phyloP scores from a whole-genome alignment of 2,329 filamentous ascomycete genomes.

The Penicillium glabrum region DNA sequence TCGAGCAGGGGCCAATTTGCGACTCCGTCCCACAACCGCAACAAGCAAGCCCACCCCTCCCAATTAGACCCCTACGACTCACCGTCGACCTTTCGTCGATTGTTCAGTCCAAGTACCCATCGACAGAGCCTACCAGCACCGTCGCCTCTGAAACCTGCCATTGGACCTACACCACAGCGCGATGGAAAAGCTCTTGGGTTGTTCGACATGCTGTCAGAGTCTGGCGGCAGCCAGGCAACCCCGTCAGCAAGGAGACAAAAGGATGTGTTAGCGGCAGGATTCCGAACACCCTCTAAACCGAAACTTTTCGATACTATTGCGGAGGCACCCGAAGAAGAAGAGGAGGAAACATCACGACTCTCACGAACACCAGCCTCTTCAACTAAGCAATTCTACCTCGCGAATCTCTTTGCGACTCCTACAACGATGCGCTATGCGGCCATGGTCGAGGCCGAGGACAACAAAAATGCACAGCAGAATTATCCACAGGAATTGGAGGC shows the following conservation, averaged over 20 bases:
- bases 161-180: conserved; percentile 51
- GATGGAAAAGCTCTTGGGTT: conserved; percentile 50
- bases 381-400: conserved; percentile 46
- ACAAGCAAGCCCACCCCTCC: conserved; percentile 34
- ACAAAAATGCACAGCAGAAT: conserved; percentile 8
- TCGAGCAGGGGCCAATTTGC: conserved; percentile 28
- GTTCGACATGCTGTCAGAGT: conserved; percentile 48
- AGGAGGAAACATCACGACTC: conserved; percentile 23
- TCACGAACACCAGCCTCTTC: conserved; percentile 44
- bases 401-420: conserved; percentile 47
- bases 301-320: conserved; percentile 28
- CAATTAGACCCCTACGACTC: conserved; percentile 48
- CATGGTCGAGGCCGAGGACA: conserved; percentile 37
- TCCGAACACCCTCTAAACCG: conserved; percentile 40
- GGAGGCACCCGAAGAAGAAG: conserved; percentile 31
- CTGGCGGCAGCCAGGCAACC: conserved; percentile 36
- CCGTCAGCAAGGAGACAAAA: conserved; percentile 32
- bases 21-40: conserved; percentile 32
- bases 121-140: conserved; percentile 27
- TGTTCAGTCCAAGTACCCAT: conserved; percentile 39
- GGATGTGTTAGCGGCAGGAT: conserved; percentile 25
- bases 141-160: conserved; percentile 39
- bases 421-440: conserved; percentile 44
- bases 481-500: conserved; percentile 1
- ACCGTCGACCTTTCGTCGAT: conserved; percentile 37